These are phyloP conservation scores for Neurospora sp. DNA, from an alignment of 495 filamentous ascomycete species.

Conservation along the genomic window DNA sequence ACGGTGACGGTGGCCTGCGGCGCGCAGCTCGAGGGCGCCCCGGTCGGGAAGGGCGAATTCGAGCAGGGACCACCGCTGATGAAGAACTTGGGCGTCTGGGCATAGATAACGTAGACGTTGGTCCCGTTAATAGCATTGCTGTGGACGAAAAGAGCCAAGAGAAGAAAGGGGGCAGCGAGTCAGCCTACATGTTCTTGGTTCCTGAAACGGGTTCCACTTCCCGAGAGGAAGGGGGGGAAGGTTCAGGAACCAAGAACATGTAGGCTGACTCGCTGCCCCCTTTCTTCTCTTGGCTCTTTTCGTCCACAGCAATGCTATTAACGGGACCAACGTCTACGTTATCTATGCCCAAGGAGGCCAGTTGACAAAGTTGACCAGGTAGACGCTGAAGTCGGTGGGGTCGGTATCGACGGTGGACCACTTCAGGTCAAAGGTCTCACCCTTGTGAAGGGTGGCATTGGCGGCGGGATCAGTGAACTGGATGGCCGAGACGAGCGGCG, in stretches of 20 bases:
- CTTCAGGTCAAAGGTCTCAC: conserved; percentile 22
- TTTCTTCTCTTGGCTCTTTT: not conserved
- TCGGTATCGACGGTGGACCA: conserved; percentile 40
- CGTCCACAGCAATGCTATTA: conserved; percentile 32
- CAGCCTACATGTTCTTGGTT: not conserved
- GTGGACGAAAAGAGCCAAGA: not conserved
- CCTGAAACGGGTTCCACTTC: not conserved
- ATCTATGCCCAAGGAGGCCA: conserved; percentile 43
- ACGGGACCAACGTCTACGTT: conserved; percentile 40
- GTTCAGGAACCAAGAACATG: not conserved
- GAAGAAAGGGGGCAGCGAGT: not conserved
- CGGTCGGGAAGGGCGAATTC: not conserved
- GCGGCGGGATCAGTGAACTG: conserved; percentile 14
- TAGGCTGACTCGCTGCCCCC: not conserved
- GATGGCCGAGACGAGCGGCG: conserved; percentile 24
- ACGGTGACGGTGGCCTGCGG: conserved; percentile 19
- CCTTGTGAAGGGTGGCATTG: conserved; percentile 29
- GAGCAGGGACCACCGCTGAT: conserved; percentile 16
- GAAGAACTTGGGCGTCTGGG: conserved; percentile 34
- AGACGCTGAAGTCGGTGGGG: conserved; percentile 32
- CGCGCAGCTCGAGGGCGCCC: conserved; percentile 10
- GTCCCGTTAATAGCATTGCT: conserved; percentile 41
- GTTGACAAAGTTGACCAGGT: conserved; percentile 41
- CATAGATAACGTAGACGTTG: conserved; percentile 40
- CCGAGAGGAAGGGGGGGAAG: too few relatives aligned